Conservation (phyloP, 805 yeast genomes). For the Yamadazyma takamatsuzukensis region DNA sequence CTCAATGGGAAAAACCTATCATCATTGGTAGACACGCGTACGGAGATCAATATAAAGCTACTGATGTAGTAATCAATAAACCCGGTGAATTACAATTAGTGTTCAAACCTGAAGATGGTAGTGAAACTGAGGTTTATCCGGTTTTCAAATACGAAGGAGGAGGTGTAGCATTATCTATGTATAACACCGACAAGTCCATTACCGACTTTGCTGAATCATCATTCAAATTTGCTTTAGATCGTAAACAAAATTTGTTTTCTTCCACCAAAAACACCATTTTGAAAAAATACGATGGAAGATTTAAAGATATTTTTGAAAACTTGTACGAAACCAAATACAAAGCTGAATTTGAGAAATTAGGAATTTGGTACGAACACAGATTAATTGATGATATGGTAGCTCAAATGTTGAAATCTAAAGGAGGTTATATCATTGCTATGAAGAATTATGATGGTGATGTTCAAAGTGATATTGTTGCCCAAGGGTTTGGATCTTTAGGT, state of each 20-base stretch:
- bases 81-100: constrained; percentile 78
- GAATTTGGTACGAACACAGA: constrained; percentile 97
- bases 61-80: constrained; percentile 74
- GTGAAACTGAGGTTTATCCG: constrained; percentile 49
- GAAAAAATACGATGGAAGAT: constrained; percentile 91
- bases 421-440: constrained; percentile 94
- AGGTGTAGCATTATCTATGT: constrained; percentile 89
- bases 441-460: constrained; percentile 99
- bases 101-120: constrained; percentile 69
- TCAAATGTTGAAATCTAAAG: constrained; percentile 93
- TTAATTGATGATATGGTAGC: constrained; percentile 98
- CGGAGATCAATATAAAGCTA: constrained; percentile 96
- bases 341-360: constrained; percentile 64
- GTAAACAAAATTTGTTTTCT: constrained; percentile 76
- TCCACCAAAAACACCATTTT: constrained; percentile 94
- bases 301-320: constrained; percentile 88
- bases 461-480: constrained; percentile 94
- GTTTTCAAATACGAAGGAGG: constrained; percentile 68
- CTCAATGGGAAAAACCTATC: constrained; percentile 93
- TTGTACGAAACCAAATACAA: constrained; percentile 71
- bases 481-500: constrained; percentile 96
- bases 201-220: constrained; percentile 90
- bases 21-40: constrained; percentile 96
- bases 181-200: constrained; percentile 91
- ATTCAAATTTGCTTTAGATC: constrained; percentile 78